Evolutionary conservation across 352 stramenopile species (phyloP), one percentile per base, ranked within the genome.

Genomic region (Chrysophaeum taylorii): DNA sequence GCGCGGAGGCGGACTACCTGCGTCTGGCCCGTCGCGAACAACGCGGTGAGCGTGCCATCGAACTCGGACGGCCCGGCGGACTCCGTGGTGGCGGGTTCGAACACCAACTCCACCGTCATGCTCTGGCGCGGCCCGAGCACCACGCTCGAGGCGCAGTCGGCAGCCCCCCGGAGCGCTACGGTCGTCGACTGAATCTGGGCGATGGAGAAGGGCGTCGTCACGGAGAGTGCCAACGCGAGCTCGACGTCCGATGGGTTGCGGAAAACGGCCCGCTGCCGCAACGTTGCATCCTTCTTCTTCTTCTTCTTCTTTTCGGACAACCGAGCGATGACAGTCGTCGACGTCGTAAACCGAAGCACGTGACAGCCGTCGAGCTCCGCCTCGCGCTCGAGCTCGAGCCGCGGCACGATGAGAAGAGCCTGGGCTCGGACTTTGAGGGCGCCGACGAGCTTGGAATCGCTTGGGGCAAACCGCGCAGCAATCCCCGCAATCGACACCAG

Each of bases 371-470:
- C 69, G 23, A 41, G 35, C 18, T 31, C 39, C 25, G 39, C 48
- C 69, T 73, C 70, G n/a, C n/a, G n/a, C 33, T 70, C 69, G 33
- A 73, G 38, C 31, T 66, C 41, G 4, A 73, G 35, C n/a, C 12
- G 43, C 2, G 69, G 69, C 16, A 1, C 2, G 23, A 68, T 29
- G 21, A 63, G n/a, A 2, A 21, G 38, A 12, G 69, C 60, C 5
- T 31, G n/a, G n/a, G 60, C 33, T 4, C 60, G 23, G 4, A 73
- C 16, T 41, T 68, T 70, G 4, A 73, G 43, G 0, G 69, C 69
- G 5, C 37, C 35, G 29, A 33, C 21, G 18, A 68, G 57, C 29
- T 50, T 27, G 9, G 42, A 2, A n/a, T n/a, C n/a, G n/a, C n/a
- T n/a, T n/a, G n/a, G n/a, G n/a, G n/a, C n/a, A n/a, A n/a, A n/a